phyloP scores from a whole-genome alignment of 2,329 filamentous ascomycete genomes.

The Ophiocordyceps camponoti-rufipedis region DNA sequence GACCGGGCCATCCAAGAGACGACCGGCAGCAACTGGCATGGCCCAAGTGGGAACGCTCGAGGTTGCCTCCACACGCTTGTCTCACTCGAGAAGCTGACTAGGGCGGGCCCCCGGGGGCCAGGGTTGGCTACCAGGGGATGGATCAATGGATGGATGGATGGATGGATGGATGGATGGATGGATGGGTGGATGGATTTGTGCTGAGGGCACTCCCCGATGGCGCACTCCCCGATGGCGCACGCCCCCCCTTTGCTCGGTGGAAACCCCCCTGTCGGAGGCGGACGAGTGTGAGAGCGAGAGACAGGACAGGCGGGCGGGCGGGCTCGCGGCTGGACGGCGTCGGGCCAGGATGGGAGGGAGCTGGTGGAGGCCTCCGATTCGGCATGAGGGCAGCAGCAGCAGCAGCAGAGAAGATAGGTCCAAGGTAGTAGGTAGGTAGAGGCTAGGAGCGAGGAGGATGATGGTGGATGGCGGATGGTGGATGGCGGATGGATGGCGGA shows the following conservation, averaged over 20 bases:
- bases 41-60: constrained; percentile 5
- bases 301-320: background rate
- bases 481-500: too few species aligned
- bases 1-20: constrained; percentile 2
- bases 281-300: constrained; percentile 1
- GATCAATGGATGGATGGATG: too few species aligned
- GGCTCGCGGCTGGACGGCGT: too few species aligned
- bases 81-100: constrained; percentile 29
- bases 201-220: background rate
- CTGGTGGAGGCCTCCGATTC: too few species aligned
- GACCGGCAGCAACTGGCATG: constrained; percentile 4
- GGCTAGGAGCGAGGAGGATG: too few species aligned
- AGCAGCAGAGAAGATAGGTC: too few species aligned
- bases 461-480: too few species aligned
- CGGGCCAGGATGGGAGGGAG: too few species aligned
- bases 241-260: background rate
- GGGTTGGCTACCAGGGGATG: too few species aligned
- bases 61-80: constrained; percentile 20
- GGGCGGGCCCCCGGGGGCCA: constrained; percentile 1
- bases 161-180: background rate
- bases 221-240: too few species aligned
- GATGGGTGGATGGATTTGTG: background rate
- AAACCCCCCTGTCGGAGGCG: constrained; percentile 1
- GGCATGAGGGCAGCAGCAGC: too few species aligned
- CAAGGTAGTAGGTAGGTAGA: too few species aligned